phyloP scores from a whole-genome alignment of 495 filamentous ascomycete genomes.

The Trichocladium antarcticum region DNA sequence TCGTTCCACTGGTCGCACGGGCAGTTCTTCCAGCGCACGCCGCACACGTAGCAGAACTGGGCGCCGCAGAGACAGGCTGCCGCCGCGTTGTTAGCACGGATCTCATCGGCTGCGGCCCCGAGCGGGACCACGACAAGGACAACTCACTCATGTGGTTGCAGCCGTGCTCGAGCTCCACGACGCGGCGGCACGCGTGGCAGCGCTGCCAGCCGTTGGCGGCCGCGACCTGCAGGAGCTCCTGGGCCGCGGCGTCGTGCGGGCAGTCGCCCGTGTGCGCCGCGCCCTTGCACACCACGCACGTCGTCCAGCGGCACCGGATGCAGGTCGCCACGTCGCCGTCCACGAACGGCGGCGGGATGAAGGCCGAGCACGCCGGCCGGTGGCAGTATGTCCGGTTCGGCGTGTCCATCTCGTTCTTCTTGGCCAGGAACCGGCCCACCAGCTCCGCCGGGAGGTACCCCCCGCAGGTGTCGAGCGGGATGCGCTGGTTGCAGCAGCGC shows the following conservation, averaged over 20 bases:
- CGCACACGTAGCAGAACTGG: conserved; percentile 51
- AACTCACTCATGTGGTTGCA: conserved; percentile 39
- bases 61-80: conserved; percentile 39
- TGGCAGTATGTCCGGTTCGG: conserved; percentile 41
- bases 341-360: conserved; percentile 30
- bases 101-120: no score
- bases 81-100: no score
- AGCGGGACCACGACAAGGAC: no score
- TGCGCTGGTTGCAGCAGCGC: conserved; percentile 36
- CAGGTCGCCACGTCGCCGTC: conserved; percentile 32
- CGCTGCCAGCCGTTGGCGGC: conserved; percentile 33
- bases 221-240: conserved; percentile 29
- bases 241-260: conserved; percentile 27
- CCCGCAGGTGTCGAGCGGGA: conserved; percentile 27
- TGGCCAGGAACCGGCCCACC: conserved; percentile 26
- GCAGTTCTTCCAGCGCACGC: conserved; percentile 41
- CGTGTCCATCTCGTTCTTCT: conserved; percentile 37
- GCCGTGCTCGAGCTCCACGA: conserved; percentile 35
- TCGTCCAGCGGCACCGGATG: conserved; percentile 25
- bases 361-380: conserved; percentile 31
- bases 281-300: conserved; percentile 41
- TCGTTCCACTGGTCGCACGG: conserved; percentile 25
- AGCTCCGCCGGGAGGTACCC: conserved; percentile 25
- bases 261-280: conserved; percentile 33
- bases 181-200: conserved; percentile 28